phyloP scores from a whole-genome alignment of 2,329 filamentous ascomycete species.

The Claviceps sp. region DNA sequence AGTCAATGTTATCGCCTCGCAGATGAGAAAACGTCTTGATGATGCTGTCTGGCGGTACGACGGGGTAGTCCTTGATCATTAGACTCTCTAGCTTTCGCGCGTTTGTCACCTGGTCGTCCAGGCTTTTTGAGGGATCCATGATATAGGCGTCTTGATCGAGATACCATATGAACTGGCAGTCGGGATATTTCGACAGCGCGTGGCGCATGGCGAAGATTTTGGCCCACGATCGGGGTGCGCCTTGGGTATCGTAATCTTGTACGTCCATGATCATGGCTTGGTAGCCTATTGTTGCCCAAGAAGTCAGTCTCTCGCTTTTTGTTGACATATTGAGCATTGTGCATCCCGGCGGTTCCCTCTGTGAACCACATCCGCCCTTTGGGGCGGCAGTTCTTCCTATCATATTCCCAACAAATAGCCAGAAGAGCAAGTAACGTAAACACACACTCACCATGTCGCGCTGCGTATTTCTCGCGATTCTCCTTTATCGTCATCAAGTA shows the following conservation, averaged over 20 bases:
- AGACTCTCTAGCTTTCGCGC: slow-evolving; percentile 53
- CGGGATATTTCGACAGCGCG: slow-evolving; percentile 67
- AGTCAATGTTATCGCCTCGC: slow-evolving; percentile 62
- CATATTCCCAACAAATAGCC: too few relatives aligned
- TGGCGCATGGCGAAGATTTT: slow-evolving; percentile 79
- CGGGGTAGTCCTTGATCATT: slow-evolving; percentile 74
- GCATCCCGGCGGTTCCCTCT: too few relatives aligned
- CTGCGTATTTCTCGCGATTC: slow-evolving; percentile 76
- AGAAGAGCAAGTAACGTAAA: too few relatives aligned
- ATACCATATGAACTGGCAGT: slow-evolving; percentile 73
- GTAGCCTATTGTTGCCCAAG: slow-evolving; percentile 33
- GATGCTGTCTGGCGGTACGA: slow-evolving; percentile 91
- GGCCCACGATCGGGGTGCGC: slow-evolving; percentile 52
- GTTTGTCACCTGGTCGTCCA: slow-evolving; percentile 61
- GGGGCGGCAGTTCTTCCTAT: too few relatives aligned
- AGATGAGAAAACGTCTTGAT: slow-evolving; percentile 86
- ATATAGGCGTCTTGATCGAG: slow-evolving; percentile 77
- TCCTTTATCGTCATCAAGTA: slow-evolving; percentile 64
- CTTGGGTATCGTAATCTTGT: slow-evolving; percentile 60
- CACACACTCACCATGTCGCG: slow-evolving; percentile 58
- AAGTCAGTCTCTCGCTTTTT: background rate
- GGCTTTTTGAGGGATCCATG: slow-evolving; percentile 61
- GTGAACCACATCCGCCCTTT: too few relatives aligned
- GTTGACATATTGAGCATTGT: too few relatives aligned
- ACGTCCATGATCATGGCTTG: slow-evolving; percentile 66